Base-by-base conservation (phyloP, 495 filamentous ascomycete species). In the Amniculicola lignicola region DNA sequence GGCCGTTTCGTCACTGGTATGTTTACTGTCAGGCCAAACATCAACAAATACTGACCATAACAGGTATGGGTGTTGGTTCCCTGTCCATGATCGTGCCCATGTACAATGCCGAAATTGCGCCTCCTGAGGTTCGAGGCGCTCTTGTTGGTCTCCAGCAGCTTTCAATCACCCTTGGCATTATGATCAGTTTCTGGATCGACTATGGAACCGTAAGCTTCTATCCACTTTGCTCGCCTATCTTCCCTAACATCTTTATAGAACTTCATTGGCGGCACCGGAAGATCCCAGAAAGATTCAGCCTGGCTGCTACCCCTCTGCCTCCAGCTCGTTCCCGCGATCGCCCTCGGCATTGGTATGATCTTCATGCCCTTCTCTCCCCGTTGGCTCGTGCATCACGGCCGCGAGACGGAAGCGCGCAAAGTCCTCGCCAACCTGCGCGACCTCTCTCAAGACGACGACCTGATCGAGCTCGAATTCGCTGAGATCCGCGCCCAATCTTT, bases 151-250 rank as follows among this genome's bases (percentile, higher is more conserved):
- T 87, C 0, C 86, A 94, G 67, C 88, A 93, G 72, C 74, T 90
- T 58, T 87, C 87, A 16, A 88, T 92, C 59, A 88, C 83, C 27
- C 82, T 89, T 45, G 89, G 89, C 22, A 92, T 95, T 69, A 81
- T 93, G 75, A 70, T 90, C 57, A 82, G 79, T 57, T 93, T 90
- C 74, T 94, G 89, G 88, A 87, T 90, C 60, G 82, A 89, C 69
- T 89, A 88, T 46, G 68, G 67, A 35, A 67, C 64, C 7, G 58
- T 64, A 27, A 52, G 50, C 22, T 19, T 18, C 2, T 5, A 4
- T 25, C 7, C 18, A 18, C 6, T 6, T 40, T 40, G 37, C 44
- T 42, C 23, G 29, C n/a, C 38, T 23, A 6, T 45, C 15, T 31
- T 38, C 1, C 29, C 24, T 27, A 41, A 36, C 3, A 38, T 21